Evolutionary conservation across 192 early-diverging fungal genomes (phyloP).

Genomic region (Backusella sp.): DNA sequence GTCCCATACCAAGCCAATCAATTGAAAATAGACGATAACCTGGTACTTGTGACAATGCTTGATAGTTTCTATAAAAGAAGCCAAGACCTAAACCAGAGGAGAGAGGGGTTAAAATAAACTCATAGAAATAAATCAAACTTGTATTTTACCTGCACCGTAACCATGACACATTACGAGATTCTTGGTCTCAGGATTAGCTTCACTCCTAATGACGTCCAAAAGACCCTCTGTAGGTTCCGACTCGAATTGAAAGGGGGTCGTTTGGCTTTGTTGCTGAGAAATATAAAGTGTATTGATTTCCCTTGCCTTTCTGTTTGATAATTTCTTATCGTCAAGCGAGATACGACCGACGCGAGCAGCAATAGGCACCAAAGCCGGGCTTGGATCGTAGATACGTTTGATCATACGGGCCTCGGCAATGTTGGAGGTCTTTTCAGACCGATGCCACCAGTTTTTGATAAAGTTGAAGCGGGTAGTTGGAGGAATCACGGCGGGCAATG

Average conservation of each 20-base stretch:
- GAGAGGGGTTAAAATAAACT: neutral
- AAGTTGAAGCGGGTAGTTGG: slow-evolving; percentile 39
- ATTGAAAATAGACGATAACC: slow-evolving; percentile 64
- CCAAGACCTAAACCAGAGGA: slow-evolving; percentile 41
- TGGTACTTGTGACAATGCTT: slow-evolving; percentile 43
- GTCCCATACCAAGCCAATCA: slow-evolving; percentile 96
- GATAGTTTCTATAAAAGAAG: slow-evolving; percentile 59
- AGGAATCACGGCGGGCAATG: slow-evolving; percentile 35
- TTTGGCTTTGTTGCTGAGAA: neutral
- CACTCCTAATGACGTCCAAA: neutral
- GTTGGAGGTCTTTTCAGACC: slow-evolving; percentile 41
- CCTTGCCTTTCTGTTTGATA: neutral
- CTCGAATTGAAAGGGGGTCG: neutral
- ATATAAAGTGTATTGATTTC: slow-evolving; percentile 12
- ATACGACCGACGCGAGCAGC: neutral
- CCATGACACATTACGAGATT: slow-evolving; percentile 75
- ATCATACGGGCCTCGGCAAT: slow-evolving; percentile 60
- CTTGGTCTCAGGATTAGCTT: slow-evolving; percentile 24
- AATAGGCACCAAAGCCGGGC: neutral
- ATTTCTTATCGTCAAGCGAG: neutral
- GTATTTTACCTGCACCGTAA: slow-evolving; percentile 63
- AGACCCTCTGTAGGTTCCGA: neutral
- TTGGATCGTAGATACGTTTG: slow-evolving; percentile 40
- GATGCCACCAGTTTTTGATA: slow-evolving; percentile 39
- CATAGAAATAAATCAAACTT: neutral